phyloP scores from a whole-genome alignment of 345 rosid genomes.

The Hypericum perforatum region DNA sequence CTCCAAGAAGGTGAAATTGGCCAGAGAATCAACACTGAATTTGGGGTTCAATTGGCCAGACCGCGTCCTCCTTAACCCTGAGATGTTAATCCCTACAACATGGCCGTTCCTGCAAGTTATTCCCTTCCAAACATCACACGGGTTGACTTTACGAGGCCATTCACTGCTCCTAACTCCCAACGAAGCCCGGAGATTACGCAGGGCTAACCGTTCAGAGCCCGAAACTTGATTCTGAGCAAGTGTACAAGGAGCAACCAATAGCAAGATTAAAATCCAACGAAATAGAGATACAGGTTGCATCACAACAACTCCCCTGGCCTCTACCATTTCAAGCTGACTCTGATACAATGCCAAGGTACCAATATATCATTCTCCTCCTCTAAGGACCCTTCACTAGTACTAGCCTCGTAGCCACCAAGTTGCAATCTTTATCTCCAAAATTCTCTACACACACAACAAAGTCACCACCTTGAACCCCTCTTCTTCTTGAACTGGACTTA shows the following conservation, averaged over 20 bases:
- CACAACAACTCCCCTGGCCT: no score
- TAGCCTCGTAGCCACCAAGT: no score
- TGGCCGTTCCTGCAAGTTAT: constrained; percentile 16
- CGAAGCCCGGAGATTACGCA: constrained; percentile 21
- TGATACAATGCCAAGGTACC: no score
- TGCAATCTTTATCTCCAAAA: no score
- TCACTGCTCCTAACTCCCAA: constrained; percentile 18
- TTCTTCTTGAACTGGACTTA: neutral
- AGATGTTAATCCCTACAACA: constrained; percentile 16
- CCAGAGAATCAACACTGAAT: constrained; percentile 16
- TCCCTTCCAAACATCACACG: constrained; percentile 16
- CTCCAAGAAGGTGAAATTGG: constrained; percentile 17
- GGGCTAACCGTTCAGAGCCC: constrained; percentile 13
- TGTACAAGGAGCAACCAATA: constrained; percentile 19
- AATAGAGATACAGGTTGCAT: neutral
- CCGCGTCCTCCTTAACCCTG: constrained; percentile 21
- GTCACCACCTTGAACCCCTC: neutral
- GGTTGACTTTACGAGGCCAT: constrained; percentile 19
- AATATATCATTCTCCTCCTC: no score
- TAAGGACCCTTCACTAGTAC: no score
- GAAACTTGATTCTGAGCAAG: constrained; percentile 20
- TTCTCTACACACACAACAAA: no score
- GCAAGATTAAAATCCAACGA: constrained; percentile 8
- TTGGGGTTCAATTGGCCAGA: constrained; percentile 12
- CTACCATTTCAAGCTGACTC: no score